These are phyloP conservation scores for Choiromyces venosus DNA, from an alignment of 495 filamentous ascomycete genomes.

Conservation along the genomic window DNA sequence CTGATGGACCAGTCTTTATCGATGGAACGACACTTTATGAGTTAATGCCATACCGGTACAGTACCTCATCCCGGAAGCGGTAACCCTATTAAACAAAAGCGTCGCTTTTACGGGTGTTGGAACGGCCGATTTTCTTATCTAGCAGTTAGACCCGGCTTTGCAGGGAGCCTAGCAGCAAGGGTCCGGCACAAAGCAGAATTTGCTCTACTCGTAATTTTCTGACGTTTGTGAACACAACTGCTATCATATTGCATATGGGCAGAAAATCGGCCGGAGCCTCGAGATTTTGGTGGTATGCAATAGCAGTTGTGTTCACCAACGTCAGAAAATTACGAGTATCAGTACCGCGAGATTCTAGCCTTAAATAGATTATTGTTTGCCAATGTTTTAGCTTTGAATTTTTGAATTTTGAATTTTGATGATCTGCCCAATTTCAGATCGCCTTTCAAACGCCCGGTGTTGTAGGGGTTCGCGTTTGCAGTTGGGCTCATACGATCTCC, in stretches of 20 bases:
- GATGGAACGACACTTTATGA: not conserved
- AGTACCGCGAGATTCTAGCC: not conserved
- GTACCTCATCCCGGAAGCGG: not conserved
- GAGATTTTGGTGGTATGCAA: no score
- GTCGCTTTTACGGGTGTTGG: not conserved
- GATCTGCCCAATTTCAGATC: not conserved
- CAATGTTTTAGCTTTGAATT: not conserved
- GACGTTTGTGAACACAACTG: no score
- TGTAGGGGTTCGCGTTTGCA: not conserved
- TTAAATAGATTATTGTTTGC: not conserved
- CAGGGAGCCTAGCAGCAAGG: not conserved
- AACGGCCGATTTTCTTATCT: not conserved
- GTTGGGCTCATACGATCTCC: not conserved
- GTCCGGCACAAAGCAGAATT: not conserved
- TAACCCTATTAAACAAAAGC: not conserved
- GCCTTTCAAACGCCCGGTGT: not conserved
- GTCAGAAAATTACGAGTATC: no score
- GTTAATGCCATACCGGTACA: not conserved
- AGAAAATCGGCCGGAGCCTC: no score
- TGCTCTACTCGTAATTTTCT: no score
- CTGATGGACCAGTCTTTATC: not conserved
- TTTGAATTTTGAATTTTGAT: not conserved
- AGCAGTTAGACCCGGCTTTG: not conserved
- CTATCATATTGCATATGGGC: no score
- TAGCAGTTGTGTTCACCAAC: no score